Percentiles rank a stretch among this genome's conserved stretches.
These are phyloP conservation scores for Fomitopsis serialis DNA, from an alignment of 768 basidiomycete genomes.

Conservation along the genomic window DNA sequence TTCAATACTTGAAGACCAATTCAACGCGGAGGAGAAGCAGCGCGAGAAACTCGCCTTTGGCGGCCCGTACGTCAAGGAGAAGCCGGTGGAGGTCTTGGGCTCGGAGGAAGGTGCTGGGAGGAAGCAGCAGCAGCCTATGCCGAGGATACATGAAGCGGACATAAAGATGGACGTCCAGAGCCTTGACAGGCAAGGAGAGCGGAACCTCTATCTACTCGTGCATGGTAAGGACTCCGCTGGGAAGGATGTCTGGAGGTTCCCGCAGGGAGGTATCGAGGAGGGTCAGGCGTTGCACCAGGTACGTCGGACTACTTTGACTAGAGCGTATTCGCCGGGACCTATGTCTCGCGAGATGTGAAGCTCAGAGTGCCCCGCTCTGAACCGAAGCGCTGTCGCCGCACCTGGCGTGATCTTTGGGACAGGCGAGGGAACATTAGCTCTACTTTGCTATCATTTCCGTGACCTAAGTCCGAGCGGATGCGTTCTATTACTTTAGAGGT, in stretches of 20 bases:
- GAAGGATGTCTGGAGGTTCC: conserved; percentile 74
- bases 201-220: conserved; percentile 87
- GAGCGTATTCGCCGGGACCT: too few species aligned
- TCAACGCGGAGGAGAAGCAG: conserved; percentile 67
- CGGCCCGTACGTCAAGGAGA: neutral
- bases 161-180: conserved; percentile 55
- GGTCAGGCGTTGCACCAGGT: conserved; percentile 79
- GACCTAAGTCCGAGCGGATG: too few species aligned
- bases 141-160: conserved; percentile 61
- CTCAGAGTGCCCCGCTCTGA: too few species aligned
- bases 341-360: too few species aligned
- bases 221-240: conserved; percentile 40
- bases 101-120: conserved; percentile 19
- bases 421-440: too few species aligned
- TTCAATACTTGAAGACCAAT: conserved; percentile 76
- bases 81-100: conserved; percentile 33
- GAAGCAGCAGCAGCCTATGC: conserved; percentile 59
- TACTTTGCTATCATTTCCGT: too few species aligned
- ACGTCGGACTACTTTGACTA: conserved; percentile 17
- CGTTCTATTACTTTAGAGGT: too few species aligned
- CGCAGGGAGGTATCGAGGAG: conserved; percentile 55
- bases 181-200: conserved; percentile 75
- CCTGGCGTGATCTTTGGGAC: too few species aligned
- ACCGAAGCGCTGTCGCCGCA: too few species aligned
- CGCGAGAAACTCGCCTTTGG: conserved; percentile 78